Evolutionary conservation across 805 yeast genomes (phyloP), one percentile per base, ranked within the genome.

Genomic region (Lachancea mirantina): DNA sequence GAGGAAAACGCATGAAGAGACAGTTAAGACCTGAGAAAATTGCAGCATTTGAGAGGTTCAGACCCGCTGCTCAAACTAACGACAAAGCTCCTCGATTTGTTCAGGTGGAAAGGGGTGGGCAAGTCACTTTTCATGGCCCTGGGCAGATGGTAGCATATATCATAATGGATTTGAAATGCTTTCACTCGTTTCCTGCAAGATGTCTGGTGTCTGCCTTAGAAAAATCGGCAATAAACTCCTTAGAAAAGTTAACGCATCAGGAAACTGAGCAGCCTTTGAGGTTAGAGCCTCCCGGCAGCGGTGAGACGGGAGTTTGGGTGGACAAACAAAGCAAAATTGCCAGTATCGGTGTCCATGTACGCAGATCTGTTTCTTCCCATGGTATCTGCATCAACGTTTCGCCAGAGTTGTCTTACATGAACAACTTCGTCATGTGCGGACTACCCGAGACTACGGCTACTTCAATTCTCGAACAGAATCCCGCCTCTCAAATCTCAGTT

Each of bases 121-220:
- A 92, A 53, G 75, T 92, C 1, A 92, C 98, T 0, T 92, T 84
- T 66, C 99, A 92, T 61, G 97, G 97, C 0, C 82, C 92, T 1
- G 98, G 98, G 0, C 99, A 92, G 57, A 52, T 85, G 23, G 95
- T 88, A 2, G 75, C 84, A 4, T 92, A 89, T 50, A 78, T 92
- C 8, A 68, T 92, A 1, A 34, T 83, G 19, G 88, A 92, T 54
- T 62, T 92, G 34, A 68, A 70, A 41, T 67, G 71, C 19, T 81
- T 82, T 46, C 47, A 60, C 20, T 59, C 68, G 30, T 59, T 82
- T 28, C 65, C 78, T 0, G 74, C 81, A 1, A 67, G 75, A 42
- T 79, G 85, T 52, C 77, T 72, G 46, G 83, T 84, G 19, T 58
- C 76, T 2, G 66, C 69, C n/a, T 60, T 84, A 21, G 80, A 83